Percentiles rank a stretch among this genome's conserved stretches.
Evolutionary conservation across 139 green algal species (phyloP).

Genomic region (Asterochloris erici): DNA sequence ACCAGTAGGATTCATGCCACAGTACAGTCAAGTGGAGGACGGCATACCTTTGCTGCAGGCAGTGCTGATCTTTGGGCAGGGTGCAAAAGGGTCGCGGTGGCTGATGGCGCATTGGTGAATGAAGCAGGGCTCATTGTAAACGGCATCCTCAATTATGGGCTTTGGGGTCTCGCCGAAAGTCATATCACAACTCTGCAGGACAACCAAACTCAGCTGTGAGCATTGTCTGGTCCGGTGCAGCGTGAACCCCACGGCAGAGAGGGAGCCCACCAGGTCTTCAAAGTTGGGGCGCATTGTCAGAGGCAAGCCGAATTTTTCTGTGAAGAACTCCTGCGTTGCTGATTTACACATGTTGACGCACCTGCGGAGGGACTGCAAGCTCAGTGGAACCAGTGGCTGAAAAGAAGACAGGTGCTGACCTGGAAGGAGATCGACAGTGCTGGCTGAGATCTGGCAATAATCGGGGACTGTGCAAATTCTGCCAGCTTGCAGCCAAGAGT

Average conservation of each 20-base stretch:
- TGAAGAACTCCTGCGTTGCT: constrained; percentile 55
- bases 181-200: constrained; percentile 43
- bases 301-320: constrained; percentile 51
- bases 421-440: too few relatives aligned
- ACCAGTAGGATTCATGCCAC: too few relatives aligned
- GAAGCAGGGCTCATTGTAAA: constrained; percentile 50
- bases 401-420: too few relatives aligned
- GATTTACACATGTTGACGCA: constrained; percentile 31
- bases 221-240: neutral
- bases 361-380: neutral
- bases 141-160: constrained; percentile 46
- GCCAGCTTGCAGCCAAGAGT: neutral
- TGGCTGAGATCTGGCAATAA: too few relatives aligned
- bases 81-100: constrained; percentile 1
- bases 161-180: constrained; percentile 45
- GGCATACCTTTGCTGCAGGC: too few relatives aligned
- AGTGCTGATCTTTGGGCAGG: constrained; percentile 57
- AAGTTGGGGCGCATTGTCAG: constrained; percentile 70
- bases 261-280: constrained; percentile 35
- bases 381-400: neutral
- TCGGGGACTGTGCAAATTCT: too few relatives aligned
- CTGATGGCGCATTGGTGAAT: constrained; percentile 9
- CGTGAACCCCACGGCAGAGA: neutral
- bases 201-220: neutral
- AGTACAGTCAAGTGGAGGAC: too few relatives aligned